Evolutionary conservation across 352 stramenopile genomes (phyloP), one percentile per base, ranked within the genome.

Genomic region (Phytophthora cajani): DNA sequence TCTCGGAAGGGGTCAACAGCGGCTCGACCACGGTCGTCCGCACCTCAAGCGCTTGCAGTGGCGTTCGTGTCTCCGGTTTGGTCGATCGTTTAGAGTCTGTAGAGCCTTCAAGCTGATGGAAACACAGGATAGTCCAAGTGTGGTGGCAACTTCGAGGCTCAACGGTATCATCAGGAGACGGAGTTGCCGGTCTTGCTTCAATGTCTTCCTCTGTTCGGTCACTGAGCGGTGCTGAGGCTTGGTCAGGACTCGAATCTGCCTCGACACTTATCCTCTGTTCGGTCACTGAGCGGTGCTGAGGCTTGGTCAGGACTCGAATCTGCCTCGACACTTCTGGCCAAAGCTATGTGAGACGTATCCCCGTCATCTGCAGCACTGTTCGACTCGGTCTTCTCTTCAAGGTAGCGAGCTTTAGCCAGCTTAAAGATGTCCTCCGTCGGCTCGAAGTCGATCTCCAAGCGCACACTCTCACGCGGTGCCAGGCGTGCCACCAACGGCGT

Each of bases 381-480:
- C 1, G 47, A 30, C 8, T 56, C 19, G 6, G 10, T 9, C 40
- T 56, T 63, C 19, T 21, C 32, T 16, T 65, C 62, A 8, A 69
- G 60, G 27, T 63, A 71, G 38, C 67, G 69, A 1, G n/a, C 63
- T 42, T 78, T 54, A 7, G 27, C 8, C 0, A 87, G 14, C 16
- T 75, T 71, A 47, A 90, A 88, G 14, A 90, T 60, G 25, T 79
- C 66, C 8, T 82, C 69, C 4, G 59, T 79, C 0, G 93, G 85
- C 12, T 61, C 64, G 67, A 96, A 97, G 38, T 90, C 87, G 11
- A 98, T 75, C 66, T 98, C 93, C 10, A 98, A 62, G 6, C 91
- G 80, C 11, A 87, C 33, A 17, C 69, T 81, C 27, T 79, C 61
- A 5, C 67, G 68, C 5, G 88, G 77, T 0, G 19, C 40, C 1